Evolutionary conservation across 768 basidiomycete species (phyloP).

Genomic region (Antrodiella citrinella): DNA sequence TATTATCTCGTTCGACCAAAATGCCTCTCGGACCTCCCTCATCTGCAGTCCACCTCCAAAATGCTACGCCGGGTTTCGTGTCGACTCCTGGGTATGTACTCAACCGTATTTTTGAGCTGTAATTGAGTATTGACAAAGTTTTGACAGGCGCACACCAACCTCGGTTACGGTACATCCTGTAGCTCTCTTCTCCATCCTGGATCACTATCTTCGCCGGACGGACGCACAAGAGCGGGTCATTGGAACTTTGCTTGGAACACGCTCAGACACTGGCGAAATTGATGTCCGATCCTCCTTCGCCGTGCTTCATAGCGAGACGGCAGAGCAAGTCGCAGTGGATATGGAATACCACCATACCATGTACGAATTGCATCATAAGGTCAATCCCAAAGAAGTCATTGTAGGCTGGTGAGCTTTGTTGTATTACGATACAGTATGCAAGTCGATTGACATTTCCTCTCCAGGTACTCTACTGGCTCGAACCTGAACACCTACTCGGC

Average conservation of each 20-base stretch:
- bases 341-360: conserved; percentile 93
- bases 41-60: conserved; percentile 37
- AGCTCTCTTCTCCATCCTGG: conserved; percentile 90
- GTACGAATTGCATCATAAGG: conserved; percentile 84
- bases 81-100: conserved; percentile 28
- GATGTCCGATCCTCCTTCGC: conserved; percentile 84
- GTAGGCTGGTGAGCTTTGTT: conserved; percentile 80
- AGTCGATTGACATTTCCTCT: not conserved
- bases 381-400: conserved; percentile 79
- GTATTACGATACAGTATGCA: not conserved
- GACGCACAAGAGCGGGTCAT: conserved; percentile 84
- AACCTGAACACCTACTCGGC: conserved; percentile 92
- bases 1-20: conserved; percentile 18
- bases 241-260: conserved; percentile 85
- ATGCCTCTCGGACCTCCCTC: conserved; percentile 42
- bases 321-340: conserved; percentile 91
- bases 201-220: conserved; percentile 88
- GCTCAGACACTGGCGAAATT: conserved; percentile 47
- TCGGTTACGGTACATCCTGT: conserved; percentile 83
- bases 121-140: not conserved
- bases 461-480: conserved; percentile 89
- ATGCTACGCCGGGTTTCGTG: conserved; percentile 20
- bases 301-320: conserved; percentile 86
- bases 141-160: conserved; percentile 55
- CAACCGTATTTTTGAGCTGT: not conserved